Evolutionary conservation across 148 eudicot genomes (phyloP).

Genomic region (Chenopodium quinoa): DNA sequence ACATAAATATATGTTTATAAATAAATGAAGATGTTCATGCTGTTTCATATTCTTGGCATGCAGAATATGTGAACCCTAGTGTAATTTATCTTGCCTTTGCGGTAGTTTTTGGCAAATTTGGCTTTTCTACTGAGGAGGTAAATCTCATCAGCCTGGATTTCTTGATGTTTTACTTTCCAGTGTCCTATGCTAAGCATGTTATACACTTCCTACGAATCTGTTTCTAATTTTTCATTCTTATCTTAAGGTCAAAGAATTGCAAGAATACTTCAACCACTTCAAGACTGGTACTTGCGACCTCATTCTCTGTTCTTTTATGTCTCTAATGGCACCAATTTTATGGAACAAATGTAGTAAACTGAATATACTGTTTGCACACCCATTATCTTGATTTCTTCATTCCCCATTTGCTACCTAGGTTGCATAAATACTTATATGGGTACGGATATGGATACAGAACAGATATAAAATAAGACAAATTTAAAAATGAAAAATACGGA

Average conservation of each 20-base stretch:
- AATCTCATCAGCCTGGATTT: background rate
- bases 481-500: too few relatives aligned
- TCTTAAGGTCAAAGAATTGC: background rate
- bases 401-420: too few relatives aligned
- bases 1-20: background rate
- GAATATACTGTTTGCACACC: background rate
- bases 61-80: background rate
- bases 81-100: background rate
- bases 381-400: too few relatives aligned
- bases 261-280: background rate
- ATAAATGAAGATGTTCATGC: background rate
- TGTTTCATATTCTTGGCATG: background rate
- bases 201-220: background rate
- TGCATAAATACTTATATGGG: too few relatives aligned
- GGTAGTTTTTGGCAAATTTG: background rate
- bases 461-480: too few relatives aligned
- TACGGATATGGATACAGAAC: too few relatives aligned
- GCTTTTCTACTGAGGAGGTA: background rate
- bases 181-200: background rate
- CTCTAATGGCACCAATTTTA: background rate
- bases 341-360: background rate
- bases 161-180: background rate
- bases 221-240: background rate
- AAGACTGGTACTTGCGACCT: background rate
- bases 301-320: background rate